Percentiles rank a stretch among this genome's conserved stretches.
These are phyloP conservation scores for Suhomyces pyralidae DNA, from an alignment of 805 yeast species.

Conservation along the genomic window DNA sequence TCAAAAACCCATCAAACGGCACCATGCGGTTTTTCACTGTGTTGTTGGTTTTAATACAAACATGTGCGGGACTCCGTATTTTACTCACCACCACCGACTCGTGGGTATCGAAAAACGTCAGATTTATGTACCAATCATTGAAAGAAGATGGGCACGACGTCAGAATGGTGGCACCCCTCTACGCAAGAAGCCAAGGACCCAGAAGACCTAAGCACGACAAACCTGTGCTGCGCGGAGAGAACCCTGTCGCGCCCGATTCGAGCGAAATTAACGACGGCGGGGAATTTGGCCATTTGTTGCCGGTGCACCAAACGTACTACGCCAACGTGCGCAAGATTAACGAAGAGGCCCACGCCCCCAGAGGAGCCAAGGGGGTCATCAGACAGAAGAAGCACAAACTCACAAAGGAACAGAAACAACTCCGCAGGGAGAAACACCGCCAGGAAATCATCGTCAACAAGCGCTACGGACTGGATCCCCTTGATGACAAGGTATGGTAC, in stretches of 20 bases:
- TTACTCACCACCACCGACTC: conserved; percentile 32
- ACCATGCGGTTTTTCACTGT: not conserved
- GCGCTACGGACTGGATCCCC: conserved; percentile 34
- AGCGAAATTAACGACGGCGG: conserved; percentile 24
- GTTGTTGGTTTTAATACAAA: not conserved
- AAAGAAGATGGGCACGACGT: conserved; percentile 29
- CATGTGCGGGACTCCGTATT: conserved; percentile 11
- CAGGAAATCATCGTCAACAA: not conserved
- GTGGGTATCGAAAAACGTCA: conserved; percentile 36
- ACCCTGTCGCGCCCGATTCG: conserved; percentile 1
- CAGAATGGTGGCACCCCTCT: conserved; percentile 30
- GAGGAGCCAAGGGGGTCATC: conserved; percentile 15
- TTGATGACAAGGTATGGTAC: conserved; percentile 31
- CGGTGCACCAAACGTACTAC: conserved; percentile 28
- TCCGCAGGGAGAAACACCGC: conserved; percentile 5
- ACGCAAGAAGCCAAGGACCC: conserved; percentile 10
- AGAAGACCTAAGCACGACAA: not conserved
- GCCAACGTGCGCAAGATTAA: conserved; percentile 14
- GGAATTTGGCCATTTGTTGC: conserved; percentile 32
- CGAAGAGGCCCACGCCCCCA: conserved; percentile 5
- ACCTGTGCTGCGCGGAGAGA: not conserved
- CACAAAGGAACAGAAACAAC: conserved; percentile 13
- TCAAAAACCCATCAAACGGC: not conserved
- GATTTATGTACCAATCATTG: conserved; percentile 26
- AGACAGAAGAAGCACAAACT: conserved; percentile 8